A percentile compares a stretch with the other conserved stretches of the same genome.
These are phyloP conservation scores for Hygrocybe punicea DNA, from an alignment of 768 basidiomycete species.

Conservation along the genomic window DNA sequence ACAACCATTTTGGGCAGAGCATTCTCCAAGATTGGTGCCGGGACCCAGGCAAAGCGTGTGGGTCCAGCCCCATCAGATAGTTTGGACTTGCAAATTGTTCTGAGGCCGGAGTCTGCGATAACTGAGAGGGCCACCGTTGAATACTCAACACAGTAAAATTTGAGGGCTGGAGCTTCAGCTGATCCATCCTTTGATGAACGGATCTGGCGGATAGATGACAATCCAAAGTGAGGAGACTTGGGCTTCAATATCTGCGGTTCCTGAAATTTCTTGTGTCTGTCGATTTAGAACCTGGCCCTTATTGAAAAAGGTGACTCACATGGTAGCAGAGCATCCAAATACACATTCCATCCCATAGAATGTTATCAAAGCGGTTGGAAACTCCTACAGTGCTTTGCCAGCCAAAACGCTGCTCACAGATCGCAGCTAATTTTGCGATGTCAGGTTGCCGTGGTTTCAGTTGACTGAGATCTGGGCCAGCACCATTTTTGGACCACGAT, in stretches of 20 bases:
- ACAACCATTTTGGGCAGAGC: too few species aligned
- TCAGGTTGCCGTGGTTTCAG: not conserved
- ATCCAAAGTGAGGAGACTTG: not conserved
- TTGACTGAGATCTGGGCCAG: slow-evolving; percentile 28
- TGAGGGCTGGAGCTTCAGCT: too few species aligned
- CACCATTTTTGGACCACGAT: slow-evolving; percentile 35
- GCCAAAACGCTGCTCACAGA: slow-evolving; percentile 63
- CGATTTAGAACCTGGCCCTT: too few species aligned
- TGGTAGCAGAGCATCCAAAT: slow-evolving; percentile 38
- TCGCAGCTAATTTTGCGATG: slow-evolving; percentile 47
- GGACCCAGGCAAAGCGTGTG: too few species aligned
- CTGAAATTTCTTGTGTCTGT: too few species aligned
- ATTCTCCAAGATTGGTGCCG: too few species aligned
- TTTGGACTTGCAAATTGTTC: too few species aligned
- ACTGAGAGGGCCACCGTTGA: too few species aligned
- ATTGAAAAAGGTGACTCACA: not conserved
- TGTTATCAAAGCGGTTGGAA: slow-evolving; percentile 53
- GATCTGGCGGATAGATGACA: not conserved
- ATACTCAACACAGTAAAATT: too few species aligned
- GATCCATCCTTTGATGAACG: not conserved
- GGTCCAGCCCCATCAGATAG: too few species aligned
- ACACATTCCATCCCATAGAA: slow-evolving; percentile 54
- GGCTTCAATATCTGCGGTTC: too few species aligned
- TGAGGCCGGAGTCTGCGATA: too few species aligned
- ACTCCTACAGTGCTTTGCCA: slow-evolving; percentile 57